Conservation (phyloP, 441 rosid genomes). For the Corymbia calophylla region DNA sequence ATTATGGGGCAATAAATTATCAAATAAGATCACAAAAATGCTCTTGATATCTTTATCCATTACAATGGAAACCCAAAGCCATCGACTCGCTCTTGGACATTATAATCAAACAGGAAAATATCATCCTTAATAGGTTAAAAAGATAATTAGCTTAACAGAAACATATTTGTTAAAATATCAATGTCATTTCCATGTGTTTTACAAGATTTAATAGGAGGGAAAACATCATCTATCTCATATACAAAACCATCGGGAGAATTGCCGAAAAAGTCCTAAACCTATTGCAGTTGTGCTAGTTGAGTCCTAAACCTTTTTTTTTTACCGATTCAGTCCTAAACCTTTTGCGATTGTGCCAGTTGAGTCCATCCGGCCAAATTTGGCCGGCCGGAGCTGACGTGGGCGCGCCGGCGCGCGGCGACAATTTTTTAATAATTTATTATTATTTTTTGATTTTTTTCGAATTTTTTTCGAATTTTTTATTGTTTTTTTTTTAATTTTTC, state of each 20-base stretch:
- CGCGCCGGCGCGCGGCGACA: no score
- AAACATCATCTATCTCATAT: conserved; percentile 63
- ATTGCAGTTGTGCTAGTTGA: no score
- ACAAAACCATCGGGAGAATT: conserved; percentile 68
- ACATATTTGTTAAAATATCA: conserved; percentile 1
- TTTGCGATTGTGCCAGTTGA: no score
- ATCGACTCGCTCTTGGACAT: conserved; percentile 45
- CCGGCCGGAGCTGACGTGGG: no score
- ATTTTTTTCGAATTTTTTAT: no score
- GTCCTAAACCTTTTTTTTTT: no score
- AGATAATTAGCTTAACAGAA: conserved; percentile 13
- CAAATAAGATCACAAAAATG: not conserved
- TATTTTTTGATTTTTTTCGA: no score
- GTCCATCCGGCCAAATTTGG: no score
- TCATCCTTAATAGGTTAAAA: conserved; percentile 38
- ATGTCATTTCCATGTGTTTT: not conserved
- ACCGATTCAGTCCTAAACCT: no score
- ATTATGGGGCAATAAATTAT: not conserved
- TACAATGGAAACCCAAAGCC: conserved; percentile 13
- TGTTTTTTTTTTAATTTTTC: no score
- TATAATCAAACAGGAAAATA: conserved; percentile 47
- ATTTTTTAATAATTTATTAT: no score
- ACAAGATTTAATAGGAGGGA: conserved; percentile 40
- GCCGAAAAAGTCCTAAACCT: no score
- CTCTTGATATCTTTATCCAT: not conserved